Base-by-base conservation (phyloP, 306 rosid genomes). In the Vicia villosa region DNA sequence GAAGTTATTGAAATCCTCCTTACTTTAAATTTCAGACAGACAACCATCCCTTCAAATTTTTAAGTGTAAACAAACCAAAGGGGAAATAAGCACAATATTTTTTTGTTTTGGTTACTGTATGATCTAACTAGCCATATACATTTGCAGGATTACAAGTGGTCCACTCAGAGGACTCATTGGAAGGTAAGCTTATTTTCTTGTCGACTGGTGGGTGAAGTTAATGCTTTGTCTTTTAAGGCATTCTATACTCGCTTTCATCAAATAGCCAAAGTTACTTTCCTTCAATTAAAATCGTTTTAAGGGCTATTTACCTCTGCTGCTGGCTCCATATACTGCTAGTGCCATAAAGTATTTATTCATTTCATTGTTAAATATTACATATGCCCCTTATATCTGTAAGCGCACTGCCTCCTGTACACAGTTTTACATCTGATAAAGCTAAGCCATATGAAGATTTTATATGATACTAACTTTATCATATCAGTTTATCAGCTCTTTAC, bases 141-240 rank as follows among this genome's bases (percentile, higher is more conserved):
- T 62, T 69, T 51, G 70, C 74, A 95, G 99, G 89, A 87, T 85
- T 60, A 87, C 99, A 66, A 85, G 84, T 74, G 96, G 97, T 74
- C 92, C 92, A 73, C 74, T 95, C 47, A 76, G 87, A 59, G 95
- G 97, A 79, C 96, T 95, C 57, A 87, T 95, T 74, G 99, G 99
- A 83, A 95, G 99, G 99, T 89, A 68, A 83, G 68, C 59, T 26
- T 59, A 19, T 36, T 37, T 63, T 52, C 28, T 54, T 64, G 49
- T 59, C n/a, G n/a, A n/a, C n/a, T n/a, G 49, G 9, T 68, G 24
- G 70, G 54, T 59, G 16, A 46, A 58, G 63, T 70, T 76, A 21
- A 62, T 54, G 37, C 47, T 38, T 57, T 21, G 24, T 63, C 58
- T 58, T 68, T 56, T 54, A 13, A 13, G 20, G 52, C 34, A 69